A percentile compares a stretch with the other conserved stretches of the same genome.
These are phyloP conservation scores for Pseudogymnoascus sp. DNA, from an alignment of 2,329 filamentous ascomycete species.

Conservation along the genomic window DNA sequence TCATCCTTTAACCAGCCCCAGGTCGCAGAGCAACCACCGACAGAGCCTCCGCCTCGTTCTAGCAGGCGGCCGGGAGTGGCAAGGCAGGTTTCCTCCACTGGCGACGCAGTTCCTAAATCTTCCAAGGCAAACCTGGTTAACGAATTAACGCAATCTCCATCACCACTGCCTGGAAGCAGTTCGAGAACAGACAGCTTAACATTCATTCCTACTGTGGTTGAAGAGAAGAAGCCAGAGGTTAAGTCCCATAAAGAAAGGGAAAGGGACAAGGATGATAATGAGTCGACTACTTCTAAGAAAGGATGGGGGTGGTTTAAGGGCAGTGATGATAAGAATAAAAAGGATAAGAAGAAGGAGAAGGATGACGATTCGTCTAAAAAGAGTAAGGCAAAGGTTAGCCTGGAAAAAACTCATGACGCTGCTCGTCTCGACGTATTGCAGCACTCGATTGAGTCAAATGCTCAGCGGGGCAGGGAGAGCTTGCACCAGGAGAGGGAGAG, in stretches of 20 bases:
- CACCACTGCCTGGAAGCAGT: slow-evolving; percentile 61
- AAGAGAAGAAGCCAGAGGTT: slow-evolving; percentile 68
- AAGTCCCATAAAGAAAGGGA: slow-evolving; percentile 60
- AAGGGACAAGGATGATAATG: slow-evolving; percentile 43
- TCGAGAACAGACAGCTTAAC: slow-evolving; percentile 70
- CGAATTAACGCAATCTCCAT: slow-evolving; percentile 57
- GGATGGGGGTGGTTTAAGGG: slow-evolving; percentile 80
- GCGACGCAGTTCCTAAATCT: slow-evolving; percentile 18
- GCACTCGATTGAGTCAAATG: slow-evolving; percentile 67
- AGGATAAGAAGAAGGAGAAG: slow-evolving; percentile 54
- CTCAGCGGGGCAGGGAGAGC: slow-evolving; percentile 66
- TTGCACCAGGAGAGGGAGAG: slow-evolving; percentile 73
- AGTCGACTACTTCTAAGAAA: slow-evolving; percentile 61
- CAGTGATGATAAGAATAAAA: slow-evolving; percentile 65
- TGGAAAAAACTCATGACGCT: slow-evolving; percentile 62
- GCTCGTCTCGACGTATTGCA: slow-evolving; percentile 80
- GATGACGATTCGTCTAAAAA: slow-evolving; percentile 54
- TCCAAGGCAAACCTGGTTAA: slow-evolving; percentile 31
- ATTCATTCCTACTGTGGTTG: slow-evolving; percentile 67
- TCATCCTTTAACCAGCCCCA: slow-evolving; percentile 40
- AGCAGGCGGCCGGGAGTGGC: slow-evolving; percentile 33
- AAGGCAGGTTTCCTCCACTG: slow-evolving; percentile 23
- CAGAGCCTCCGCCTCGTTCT: slow-evolving; percentile 42
- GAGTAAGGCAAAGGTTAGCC: slow-evolving; percentile 51
- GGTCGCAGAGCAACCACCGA: slow-evolving; percentile 24